Base-by-base conservation (phyloP, 1,284 basidiomycete species). In the Paramarasmius palmivorus region DNA sequence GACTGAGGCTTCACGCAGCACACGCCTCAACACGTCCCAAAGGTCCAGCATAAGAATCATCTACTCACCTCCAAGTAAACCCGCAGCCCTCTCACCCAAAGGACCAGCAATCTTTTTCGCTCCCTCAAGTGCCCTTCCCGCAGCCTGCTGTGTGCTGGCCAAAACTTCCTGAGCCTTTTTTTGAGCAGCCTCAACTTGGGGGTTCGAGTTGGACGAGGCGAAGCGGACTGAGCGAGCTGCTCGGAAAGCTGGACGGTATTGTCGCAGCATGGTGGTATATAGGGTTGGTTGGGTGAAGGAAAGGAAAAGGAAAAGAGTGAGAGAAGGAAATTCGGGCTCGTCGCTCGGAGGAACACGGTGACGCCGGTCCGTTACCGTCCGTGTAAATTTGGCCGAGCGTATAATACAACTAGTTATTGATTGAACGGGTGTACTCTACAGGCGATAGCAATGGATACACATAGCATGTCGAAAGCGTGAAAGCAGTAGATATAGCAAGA, bases 111-210 rank as follows among this genome's bases (percentile, higher is more conserved):
- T 63, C 68, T 78, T 81, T 62, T 81, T 81, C 2, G 80, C 76
- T 48, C 68, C 68, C 58, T 79, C 78, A 59, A 78, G 77, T 12
- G 80, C 73, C 66, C 80, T 76, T 41, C 74, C 77, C 5, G 82
- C 79, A 41, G 69, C 74, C 65, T 83, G 80, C 65, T 86, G 84
- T 10, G 79, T 84, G 50, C 71, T 70, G 39, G 76, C 74, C 56
- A 88, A 69, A 32, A 79, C 77, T 57, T 89, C 84, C 70, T 88
- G 81, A 5, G 85, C 85, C 68, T 86, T 87, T 71, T 88, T 82
- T 68, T 86, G 81, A 9, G 79, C 72, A 38, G 70, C 67, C 54
- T 79, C 72, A 34, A 63, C 59, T 34, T 52, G 50, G 14, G 45
- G 46, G 23, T 52, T 56, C 8, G 50, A 49, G 23, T 34, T 40